Evolutionary conservation across 805 yeast genomes (phyloP), one percentile per base, ranked within the genome.

Genomic region (Saccharomycopsis babjevae): DNA sequence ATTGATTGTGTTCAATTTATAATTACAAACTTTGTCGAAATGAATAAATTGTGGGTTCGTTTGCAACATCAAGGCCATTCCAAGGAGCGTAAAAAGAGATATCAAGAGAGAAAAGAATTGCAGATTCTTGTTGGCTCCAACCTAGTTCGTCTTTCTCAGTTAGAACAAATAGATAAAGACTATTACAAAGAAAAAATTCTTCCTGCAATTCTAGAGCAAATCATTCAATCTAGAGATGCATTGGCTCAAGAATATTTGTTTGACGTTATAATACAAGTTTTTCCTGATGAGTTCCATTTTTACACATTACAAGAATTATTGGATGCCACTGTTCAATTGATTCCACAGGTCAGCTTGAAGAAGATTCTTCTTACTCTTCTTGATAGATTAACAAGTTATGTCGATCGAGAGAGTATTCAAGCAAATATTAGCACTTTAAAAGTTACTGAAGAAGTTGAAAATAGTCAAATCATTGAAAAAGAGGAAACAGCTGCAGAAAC

Each of bases 31-130:
- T 94, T 94, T 71, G 84, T 93, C 61, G 99, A 94, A 71, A 94
- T 94, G 99, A 94, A 94, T 76, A 94, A 94, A 72, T 77, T 94
- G 56, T 94, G 99, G 99, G 98, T 94, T 3, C 81, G 99, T 58
- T 76, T 92, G 66, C 98, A 93, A 73, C 97, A 92, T 71, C 97
- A 91, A 72, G 98, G 98, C 1, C 97, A 90, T 64, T 82, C 93
- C 3, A 81, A 88, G 50, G 97, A 93, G 67, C 80, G 89, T 46
- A 83, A 78, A 43, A 82, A 86, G 70, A 79, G 97, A 61, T 81
- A 79, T 25, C 79, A 78, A 62, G 98, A 94, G 73, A 79, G 99
- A 25, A 84, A 85, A 68, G 97, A 94, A 72, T 79, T 94, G 64
- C 92, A 89, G 74, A 90, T 92, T 61, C 79, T 94, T 50, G 96